Evolutionary conservation across 345 rosid genomes (phyloP), one percentile per base, ranked within the genome.

Genomic region (Salix udensis): DNA sequence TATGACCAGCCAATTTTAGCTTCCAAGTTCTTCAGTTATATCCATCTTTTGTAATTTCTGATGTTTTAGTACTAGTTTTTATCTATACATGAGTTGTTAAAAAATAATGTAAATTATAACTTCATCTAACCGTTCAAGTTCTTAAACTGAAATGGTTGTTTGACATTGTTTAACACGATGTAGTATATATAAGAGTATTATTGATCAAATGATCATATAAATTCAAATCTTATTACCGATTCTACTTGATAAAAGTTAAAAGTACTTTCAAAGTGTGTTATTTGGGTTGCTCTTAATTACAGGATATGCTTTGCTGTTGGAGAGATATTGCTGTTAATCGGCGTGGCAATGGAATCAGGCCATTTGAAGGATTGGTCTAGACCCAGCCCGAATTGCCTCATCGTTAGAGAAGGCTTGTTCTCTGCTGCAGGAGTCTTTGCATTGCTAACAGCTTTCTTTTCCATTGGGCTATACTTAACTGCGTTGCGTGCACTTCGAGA

Each of bases 301-400:
- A 91, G 98, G 97, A 30, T 88, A 62, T 90, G 91, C 74, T 95
- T 95, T 80, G 90, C 93, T 0, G 89, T 91, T 71, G 94, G 80
- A 24, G 97, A 95, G 77, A 88, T 93, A 60, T 84, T 95, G 70
- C 39, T 95, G 73, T 68, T 93, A 78, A 86, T 93, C 18, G 98
- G 94, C 52, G 77, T 93, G 12, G 91, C 94, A 67, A 89, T 95
- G 28, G 98, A 95, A 87, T 93, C 98, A 37, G 96, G 97, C 5
- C 98, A 95, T 86, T 74, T 91, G 31, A 93, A 75, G 70, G 85
- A 88, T 62, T 95, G 99, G 98, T 82, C 87, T 2, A 85, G 65
- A 21, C 98, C 94, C 52, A 90, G 87, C 74, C 82, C 91, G 46
- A 85, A 75, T 42, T 95, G 99, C 83, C 84, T 91, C 10, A 42